A percentile compares a stretch with the other conserved stretches of the same genome.
These are phyloP conservation scores for Casuarina equisetifolia DNA, from an alignment of 306 rosid genomes.

Conservation along the genomic window DNA sequence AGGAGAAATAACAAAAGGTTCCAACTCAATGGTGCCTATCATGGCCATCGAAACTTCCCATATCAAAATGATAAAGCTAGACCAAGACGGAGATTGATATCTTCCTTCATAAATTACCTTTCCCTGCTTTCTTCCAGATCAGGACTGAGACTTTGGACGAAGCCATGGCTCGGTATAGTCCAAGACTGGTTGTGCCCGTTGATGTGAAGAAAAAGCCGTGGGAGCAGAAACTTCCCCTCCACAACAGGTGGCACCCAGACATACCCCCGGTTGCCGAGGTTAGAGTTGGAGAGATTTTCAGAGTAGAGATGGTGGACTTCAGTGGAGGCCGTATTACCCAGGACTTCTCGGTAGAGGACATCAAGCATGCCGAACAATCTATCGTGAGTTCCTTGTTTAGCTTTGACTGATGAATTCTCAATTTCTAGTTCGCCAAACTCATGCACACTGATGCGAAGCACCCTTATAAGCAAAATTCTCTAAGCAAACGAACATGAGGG, in stretches of 20 bases:
- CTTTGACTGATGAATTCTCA: neutral
- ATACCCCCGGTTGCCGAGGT: conserved; percentile 45
- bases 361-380: conserved; percentile 45
- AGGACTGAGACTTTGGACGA: conserved; percentile 12
- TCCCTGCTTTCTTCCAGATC: conserved; percentile 19
- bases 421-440: neutral
- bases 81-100: neutral
- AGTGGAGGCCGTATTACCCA: conserved; percentile 51
- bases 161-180: conserved; percentile 31
- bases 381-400: conserved; percentile 45
- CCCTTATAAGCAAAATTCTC: neutral
- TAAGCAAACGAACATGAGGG: neutral
- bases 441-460: neutral
- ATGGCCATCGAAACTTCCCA: conserved; percentile 26
- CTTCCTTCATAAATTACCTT: conserved; percentile 4
- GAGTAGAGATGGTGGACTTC: conserved; percentile 52
- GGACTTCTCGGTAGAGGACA: conserved; percentile 48
- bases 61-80: conserved; percentile 2
- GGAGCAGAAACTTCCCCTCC: conserved; percentile 38
- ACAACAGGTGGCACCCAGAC: conserved; percentile 56
- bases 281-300: conserved; percentile 26
- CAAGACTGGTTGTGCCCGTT: conserved; percentile 26
- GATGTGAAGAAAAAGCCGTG: conserved; percentile 36
- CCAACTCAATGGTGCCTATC: conserved; percentile 8
- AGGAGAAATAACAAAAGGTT: neutral